phyloP scores from a whole-genome alignment of 2,329 filamentous ascomycete species.

The Diplodia corticola region DNA sequence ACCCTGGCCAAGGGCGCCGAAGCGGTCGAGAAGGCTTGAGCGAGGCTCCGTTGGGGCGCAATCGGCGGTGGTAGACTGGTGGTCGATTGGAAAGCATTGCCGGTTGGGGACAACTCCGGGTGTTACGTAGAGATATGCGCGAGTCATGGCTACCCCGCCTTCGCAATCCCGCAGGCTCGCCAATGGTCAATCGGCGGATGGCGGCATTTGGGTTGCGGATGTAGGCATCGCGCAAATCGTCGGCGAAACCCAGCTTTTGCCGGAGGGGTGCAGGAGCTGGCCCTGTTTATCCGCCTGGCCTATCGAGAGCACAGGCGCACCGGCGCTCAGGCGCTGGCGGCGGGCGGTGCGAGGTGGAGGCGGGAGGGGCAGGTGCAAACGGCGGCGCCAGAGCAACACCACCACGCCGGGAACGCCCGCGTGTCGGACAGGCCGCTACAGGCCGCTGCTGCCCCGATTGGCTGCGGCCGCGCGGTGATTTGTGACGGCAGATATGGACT shows the following conservation, averaged over 20 bases:
- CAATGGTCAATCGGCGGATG: constrained; percentile 3
- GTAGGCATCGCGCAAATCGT: neutral
- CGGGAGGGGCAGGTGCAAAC: neutral
- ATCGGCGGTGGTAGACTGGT: neutral
- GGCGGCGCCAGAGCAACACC: neutral
- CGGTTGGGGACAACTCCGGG: neutral
- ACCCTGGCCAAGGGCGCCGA: neutral
- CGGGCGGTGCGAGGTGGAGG: neutral
- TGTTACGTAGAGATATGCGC: neutral
- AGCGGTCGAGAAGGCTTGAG: neutral
- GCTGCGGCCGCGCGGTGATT: neutral
- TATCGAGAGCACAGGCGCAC: neutral
- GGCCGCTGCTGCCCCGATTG: neutral
- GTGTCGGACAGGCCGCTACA: constrained; percentile 14
- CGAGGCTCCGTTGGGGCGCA: neutral
- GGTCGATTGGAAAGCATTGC: neutral
- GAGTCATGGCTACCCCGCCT: constrained; percentile 1
- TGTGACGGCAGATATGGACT: neutral
- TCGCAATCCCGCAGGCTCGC: constrained; percentile 12
- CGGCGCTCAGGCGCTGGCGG: no score
- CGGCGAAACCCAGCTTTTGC: neutral
- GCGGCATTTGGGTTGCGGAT: neutral
- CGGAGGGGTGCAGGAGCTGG: neutral
- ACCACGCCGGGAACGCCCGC: neutral
- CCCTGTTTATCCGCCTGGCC: neutral